Base-by-base conservation (phyloP, 805 yeast genomes). In the Wickerhamomyces silvicola region DNA sequence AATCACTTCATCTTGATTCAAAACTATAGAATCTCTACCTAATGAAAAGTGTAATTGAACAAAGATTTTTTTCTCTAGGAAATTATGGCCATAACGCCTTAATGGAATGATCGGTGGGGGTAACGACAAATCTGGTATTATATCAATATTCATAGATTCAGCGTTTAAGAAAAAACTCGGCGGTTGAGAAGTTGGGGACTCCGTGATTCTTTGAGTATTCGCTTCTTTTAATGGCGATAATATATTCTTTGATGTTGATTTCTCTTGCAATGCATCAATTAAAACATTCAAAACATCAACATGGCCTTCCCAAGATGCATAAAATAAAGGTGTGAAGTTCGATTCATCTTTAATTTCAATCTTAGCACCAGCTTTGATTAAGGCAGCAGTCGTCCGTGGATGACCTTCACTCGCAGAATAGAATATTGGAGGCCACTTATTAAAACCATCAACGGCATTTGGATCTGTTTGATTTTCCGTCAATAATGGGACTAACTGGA, bases 81-180 rank as follows among this genome's bases (percentile, higher is more conserved):
- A 92, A 55, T 86, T 92, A 58, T 92, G 98, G 11, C 98, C 98
- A 53, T 92, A 92, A 47, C 94, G 75, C 48, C 96, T 70, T 33
- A 92, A 62, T 1, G 98, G 98, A 31, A 92, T 76, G 33, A 92
- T 85, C 4, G 98, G 98, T 1, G 98, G 98, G 1, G 98, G 98
- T 36, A 92, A 66, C 15, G 87, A 75, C 30, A 92, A 69, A 47
- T 86, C 95, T 0, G 98, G 97, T 33, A 92, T 90, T 12, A 77
- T 69, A 43, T 86, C 94, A 7, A 74, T 62, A 32, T 67, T 72
- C 17, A 48, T 35, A 8, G 41, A 30, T 23, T 62, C 66, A 11
- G 56, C 49, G 5, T 35, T 41, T 16, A 51, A 31, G 10, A 39
- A 24, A 22, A 43, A 44, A 5, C 38, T 33, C 24, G 54, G 41